Evolutionary conservation across 2,329 filamentous ascomycete genomes (phyloP).

Genomic region (Huntiella moniliformis): DNA sequence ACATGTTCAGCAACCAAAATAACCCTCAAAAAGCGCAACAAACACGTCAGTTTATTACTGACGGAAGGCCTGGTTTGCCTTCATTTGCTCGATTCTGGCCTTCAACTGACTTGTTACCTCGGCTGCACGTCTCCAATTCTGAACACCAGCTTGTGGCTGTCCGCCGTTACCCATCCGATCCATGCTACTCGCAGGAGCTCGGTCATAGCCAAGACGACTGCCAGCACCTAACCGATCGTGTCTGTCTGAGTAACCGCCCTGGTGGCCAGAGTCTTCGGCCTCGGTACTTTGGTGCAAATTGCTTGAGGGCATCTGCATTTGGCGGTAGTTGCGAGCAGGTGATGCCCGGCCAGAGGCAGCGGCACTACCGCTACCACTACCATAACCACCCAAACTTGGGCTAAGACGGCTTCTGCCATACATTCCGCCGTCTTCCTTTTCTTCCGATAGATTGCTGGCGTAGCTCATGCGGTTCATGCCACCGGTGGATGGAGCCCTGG

Average conservation of each 20-base stretch:
- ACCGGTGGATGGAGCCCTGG: conserved; percentile 22
- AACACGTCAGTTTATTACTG: background rate
- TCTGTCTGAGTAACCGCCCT: conserved; percentile 7
- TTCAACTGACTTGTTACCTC: conserved; percentile 97
- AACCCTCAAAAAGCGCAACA: background rate
- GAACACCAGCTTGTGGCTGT: conserved; percentile 30
- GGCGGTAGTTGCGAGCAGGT: conserved; percentile 36
- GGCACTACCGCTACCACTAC: background rate
- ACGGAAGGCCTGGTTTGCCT: conserved; percentile 29
- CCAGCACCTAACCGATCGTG: background rate
- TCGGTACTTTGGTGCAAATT: conserved; percentile 1
- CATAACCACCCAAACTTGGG: conserved; percentile 27
- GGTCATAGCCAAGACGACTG: background rate
- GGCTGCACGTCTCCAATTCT: conserved; percentile 93
- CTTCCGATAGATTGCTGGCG: conserved; percentile 49
- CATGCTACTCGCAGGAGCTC: background rate
- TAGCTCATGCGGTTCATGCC: conserved; percentile 34
- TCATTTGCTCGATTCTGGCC: conserved; percentile 97
- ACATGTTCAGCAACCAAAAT: background rate
- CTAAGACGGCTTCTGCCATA: conserved; percentile 34
- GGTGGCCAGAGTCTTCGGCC: conserved; percentile 6
- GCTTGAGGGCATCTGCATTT: conserved; percentile 11
- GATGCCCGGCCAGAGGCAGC: conserved; percentile 34
- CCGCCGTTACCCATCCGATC: conserved; percentile 4
- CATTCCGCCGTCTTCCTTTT: conserved; percentile 45